These are phyloP conservation scores for Termitomyces sp. DNA, from an alignment of 1,284 basidiomycete genomes.

Conservation along the genomic window DNA sequence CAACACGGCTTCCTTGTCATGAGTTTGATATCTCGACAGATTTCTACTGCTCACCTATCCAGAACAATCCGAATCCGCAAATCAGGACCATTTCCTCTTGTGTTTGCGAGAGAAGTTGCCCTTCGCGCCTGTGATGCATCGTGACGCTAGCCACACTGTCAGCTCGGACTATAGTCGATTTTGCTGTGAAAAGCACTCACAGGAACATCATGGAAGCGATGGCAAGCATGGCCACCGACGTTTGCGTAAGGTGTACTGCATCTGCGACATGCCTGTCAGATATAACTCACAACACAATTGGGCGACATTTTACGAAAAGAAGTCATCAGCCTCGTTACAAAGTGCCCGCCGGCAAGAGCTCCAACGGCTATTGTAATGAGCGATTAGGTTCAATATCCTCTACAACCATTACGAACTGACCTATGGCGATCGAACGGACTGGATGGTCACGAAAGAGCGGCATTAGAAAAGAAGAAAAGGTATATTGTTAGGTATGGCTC, in stretches of 20 bases:
- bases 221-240: slow-evolving; percentile 63
- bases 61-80: slow-evolving; percentile 62
- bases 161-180: neutral
- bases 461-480: slow-evolving; percentile 17
- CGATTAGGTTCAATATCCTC: neutral
- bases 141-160: slow-evolving; percentile 42
- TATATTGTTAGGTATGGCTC: neutral
- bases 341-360: slow-evolving; percentile 33
- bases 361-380: slow-evolving; percentile 26
- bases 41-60: slow-evolving; percentile 52
- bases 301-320: slow-evolving; percentile 37
- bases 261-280: slow-evolving; percentile 34
- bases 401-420: slow-evolving; percentile 19
- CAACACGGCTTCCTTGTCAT: slow-evolving; percentile 31
- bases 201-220: slow-evolving; percentile 57
- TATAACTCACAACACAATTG: neutral
- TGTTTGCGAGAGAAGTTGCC: slow-evolving; percentile 52
- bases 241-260: slow-evolving; percentile 65
- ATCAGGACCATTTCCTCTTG: slow-evolving; percentile 72
- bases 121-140: slow-evolving; percentile 57
- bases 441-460: slow-evolving; percentile 37
- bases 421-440: slow-evolving; percentile 33
- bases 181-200: slow-evolving; percentile 39
- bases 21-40: neutral
- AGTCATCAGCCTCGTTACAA: slow-evolving; percentile 34